A percentile compares a stretch with the other conserved stretches of the same genome.
These are phyloP conservation scores for Globisporangium cylindrosporum DNA, from an alignment of 352 stramenopile genomes.

Conservation along the genomic window DNA sequence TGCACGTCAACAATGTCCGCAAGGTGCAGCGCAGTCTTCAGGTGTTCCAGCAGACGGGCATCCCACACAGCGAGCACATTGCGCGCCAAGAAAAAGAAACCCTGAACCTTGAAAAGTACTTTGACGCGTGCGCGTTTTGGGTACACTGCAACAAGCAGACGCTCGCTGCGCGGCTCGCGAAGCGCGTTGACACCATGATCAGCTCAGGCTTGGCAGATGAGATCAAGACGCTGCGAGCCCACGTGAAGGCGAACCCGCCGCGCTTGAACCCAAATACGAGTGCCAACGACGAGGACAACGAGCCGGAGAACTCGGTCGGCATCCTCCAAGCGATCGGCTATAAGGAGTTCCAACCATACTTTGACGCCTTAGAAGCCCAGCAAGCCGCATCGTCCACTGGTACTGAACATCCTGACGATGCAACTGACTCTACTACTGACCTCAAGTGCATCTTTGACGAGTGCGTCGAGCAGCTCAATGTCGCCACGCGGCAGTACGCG, in stretches of 20 bases:
- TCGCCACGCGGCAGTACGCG: conserved; percentile 83
- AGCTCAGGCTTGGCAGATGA: conserved; percentile 71
- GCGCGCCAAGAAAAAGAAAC: conserved; percentile 49
- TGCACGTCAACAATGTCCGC: conserved; percentile 86
- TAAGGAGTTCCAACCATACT: conserved; percentile 89
- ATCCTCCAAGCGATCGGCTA: conserved; percentile 89
- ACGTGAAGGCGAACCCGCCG: conserved; percentile 51
- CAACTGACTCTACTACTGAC: conserved; percentile 19
- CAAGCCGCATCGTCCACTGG: conserved; percentile 5
- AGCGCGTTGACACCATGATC: conserved; percentile 83
- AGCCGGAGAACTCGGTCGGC: conserved; percentile 52
- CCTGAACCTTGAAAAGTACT: conserved; percentile 53
- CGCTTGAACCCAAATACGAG: conserved; percentile 18
- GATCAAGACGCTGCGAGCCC: conserved; percentile 50
- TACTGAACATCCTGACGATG: background rate
- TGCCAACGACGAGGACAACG: conserved; percentile 17
- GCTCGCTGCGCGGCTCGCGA: conserved; percentile 60
- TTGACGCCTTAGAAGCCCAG: conserved; percentile 50
- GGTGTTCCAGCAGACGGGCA: conserved; percentile 80
- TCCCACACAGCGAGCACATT: conserved; percentile 70
- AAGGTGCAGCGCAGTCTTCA: conserved; percentile 86
- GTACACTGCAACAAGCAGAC: conserved; percentile 70
- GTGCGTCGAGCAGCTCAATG: conserved; percentile 78
- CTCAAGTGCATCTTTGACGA: conserved; percentile 44
- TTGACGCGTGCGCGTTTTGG: conserved; percentile 84